These are phyloP conservation scores for Malus asiatica DNA, from an alignment of 306 rosid genomes.

Conservation along the genomic window DNA sequence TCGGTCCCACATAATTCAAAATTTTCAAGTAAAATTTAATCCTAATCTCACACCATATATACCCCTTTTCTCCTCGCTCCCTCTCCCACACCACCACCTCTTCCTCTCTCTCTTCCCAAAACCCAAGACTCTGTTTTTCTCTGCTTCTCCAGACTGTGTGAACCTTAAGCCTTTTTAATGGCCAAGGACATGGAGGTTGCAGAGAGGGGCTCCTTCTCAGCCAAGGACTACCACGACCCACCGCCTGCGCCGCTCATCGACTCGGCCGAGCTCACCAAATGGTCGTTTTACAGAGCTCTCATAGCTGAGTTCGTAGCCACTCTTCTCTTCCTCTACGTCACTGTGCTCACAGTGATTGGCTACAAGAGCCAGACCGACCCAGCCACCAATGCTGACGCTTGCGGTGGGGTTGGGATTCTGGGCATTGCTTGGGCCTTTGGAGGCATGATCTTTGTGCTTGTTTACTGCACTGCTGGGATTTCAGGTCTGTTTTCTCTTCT, in stretches of 20 bases:
- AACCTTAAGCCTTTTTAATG: conserved; percentile 18
- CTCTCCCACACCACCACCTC: conserved; percentile 11
- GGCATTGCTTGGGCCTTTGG: conserved; percentile 98
- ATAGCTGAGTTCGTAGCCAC: conserved; percentile 95
- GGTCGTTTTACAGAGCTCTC: conserved; percentile 92
- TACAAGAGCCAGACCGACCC: conserved; percentile 50
- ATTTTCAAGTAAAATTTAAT: background rate
- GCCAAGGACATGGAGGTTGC: conserved; percentile 53
- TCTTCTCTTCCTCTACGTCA: conserved; percentile 76
- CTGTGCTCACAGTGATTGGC: conserved; percentile 79
- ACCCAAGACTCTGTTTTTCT: conserved; percentile 7
- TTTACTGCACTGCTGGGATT: conserved; percentile 97
- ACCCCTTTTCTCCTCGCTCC: conserved; percentile 10
- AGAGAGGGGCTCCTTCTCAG: conserved; percentile 59
- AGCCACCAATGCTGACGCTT: conserved; percentile 7
- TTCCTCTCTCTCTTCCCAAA: background rate
- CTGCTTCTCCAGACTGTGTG: background rate
- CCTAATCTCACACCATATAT: conserved; percentile 33
- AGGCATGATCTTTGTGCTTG: conserved; percentile 95
- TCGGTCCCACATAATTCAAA: background rate
- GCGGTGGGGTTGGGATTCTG: conserved; percentile 76
- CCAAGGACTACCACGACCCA: conserved; percentile 89
- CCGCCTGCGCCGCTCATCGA: conserved; percentile 76
- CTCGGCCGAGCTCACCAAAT: conserved; percentile 50
- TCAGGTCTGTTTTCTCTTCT: conserved; percentile 41